Evolutionary conservation across 2,329 filamentous ascomycete species (phyloP).

Genomic region (Nigrospora sphaerica): DNA sequence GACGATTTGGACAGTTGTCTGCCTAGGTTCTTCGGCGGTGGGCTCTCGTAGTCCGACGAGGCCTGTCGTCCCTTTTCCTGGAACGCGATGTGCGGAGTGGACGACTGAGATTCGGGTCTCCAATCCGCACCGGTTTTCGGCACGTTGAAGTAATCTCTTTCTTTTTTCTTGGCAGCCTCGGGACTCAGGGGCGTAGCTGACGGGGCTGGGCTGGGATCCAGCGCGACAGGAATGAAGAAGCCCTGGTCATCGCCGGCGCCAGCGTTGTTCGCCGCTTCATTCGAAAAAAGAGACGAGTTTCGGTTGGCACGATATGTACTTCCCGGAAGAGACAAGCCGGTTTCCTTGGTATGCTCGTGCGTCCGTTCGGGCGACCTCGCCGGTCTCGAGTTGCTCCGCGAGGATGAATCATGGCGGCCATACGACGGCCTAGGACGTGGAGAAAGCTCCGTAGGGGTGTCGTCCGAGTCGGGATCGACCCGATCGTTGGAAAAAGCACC

Average conservation of each 20-base stretch:
- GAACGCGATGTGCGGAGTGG: slow-evolving; percentile 85
- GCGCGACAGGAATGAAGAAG: slow-evolving; percentile 69
- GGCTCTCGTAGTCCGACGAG: slow-evolving; percentile 53
- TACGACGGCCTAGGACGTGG: slow-evolving; percentile 50
- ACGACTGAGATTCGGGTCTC: slow-evolving; percentile 41
- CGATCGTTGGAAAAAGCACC: slow-evolving; percentile 56
- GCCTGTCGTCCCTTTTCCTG: slow-evolving; percentile 71
- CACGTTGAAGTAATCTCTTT: slow-evolving; percentile 54
- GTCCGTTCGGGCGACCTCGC: slow-evolving; percentile 48
- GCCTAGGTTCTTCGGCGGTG: slow-evolving; percentile 40
- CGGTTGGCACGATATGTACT: slow-evolving; percentile 73
- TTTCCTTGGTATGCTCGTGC: slow-evolving; percentile 36
- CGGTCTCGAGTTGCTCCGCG: slow-evolving; percentile 44
- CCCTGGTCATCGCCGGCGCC: slow-evolving; percentile 54
- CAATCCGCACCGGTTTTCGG: slow-evolving; percentile 35
- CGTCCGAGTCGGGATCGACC: slow-evolving; percentile 49
- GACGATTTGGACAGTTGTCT: slow-evolving; percentile 42
- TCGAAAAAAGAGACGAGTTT: slow-evolving; percentile 60
- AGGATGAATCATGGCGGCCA: slow-evolving; percentile 43
- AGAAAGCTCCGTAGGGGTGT: slow-evolving; percentile 63
- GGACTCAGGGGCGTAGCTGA: slow-evolving; percentile 34
- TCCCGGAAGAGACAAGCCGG: slow-evolving; percentile 64
- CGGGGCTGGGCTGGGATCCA: slow-evolving; percentile 60
- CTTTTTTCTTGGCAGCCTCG: slow-evolving; percentile 39
- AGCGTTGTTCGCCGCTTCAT: slow-evolving; percentile 31